Conservation (phyloP, 1,139 yeast species). For the Magnusiomyces suaveolens region DNA sequence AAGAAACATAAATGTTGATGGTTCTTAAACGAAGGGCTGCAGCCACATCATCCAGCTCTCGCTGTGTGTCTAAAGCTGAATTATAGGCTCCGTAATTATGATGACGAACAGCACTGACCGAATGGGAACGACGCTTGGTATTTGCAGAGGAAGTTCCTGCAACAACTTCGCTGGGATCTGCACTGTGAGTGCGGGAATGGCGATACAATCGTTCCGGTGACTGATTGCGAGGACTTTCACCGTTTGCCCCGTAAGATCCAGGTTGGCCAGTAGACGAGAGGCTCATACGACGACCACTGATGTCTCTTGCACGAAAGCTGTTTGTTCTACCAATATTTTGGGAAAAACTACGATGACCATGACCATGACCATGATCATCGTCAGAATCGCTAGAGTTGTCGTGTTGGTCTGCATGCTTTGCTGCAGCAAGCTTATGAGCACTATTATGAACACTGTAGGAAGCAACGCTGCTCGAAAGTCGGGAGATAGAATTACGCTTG, state of each 20-base stretch:
- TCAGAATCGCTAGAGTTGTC: constrained; percentile 1
- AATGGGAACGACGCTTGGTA: constrained; percentile 19
- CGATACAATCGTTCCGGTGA: constrained; percentile 2
- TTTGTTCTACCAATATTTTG: background rate
- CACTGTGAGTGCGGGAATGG: constrained; percentile 5
- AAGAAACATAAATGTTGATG: constrained; percentile 55
- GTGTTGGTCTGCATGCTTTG: background rate
- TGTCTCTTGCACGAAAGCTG: background rate
- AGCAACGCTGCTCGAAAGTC: too few relatives aligned
- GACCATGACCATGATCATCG: background rate
- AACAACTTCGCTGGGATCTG: background rate
- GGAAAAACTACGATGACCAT: too few relatives aligned
- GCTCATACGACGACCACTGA: background rate
- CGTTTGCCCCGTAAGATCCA: background rate
- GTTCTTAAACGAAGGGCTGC: constrained; percentile 58
- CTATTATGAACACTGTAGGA: too few relatives aligned
- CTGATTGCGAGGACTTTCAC: constrained; percentile 1
- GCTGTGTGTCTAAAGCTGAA: constrained; percentile 18
- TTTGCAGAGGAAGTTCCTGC: background rate
- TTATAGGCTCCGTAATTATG: background rate
- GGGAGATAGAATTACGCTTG: too few relatives aligned
- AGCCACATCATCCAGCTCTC: constrained; percentile 41
- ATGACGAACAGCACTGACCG: background rate
- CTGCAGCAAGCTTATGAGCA: too few relatives aligned
- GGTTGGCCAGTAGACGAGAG: background rate